A percentile compares a stretch with the other conserved stretches of the same genome.
Conservation (phyloP, 163 green algal species). For the Chlamydomonas reinhardtii region DNA sequence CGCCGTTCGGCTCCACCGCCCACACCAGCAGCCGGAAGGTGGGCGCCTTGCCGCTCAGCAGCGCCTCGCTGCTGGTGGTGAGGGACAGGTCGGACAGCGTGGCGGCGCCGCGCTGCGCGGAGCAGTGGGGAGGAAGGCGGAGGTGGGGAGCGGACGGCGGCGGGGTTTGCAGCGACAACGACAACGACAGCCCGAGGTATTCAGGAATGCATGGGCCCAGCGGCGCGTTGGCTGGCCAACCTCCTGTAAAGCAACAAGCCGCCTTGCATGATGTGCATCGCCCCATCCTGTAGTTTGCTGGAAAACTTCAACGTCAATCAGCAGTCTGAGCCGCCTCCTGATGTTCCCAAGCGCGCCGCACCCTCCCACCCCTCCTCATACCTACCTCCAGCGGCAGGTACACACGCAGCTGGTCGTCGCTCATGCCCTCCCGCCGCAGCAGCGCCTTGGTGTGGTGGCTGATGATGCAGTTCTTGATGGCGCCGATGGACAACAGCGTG, state of each 20-base stretch:
- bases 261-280: too few species aligned
- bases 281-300: too few species aligned
- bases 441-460: slow-evolving; percentile 69
- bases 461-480: slow-evolving; percentile 69
- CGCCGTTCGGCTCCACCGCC: slow-evolving; percentile 63
- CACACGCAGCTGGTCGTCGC: slow-evolving; percentile 57
- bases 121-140: background rate
- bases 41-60: slow-evolving; percentile 74
- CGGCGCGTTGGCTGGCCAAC: too few species aligned
- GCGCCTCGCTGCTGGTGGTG: slow-evolving; percentile 73
- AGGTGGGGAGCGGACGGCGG: too few species aligned
- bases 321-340: too few species aligned
- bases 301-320: too few species aligned
- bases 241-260: too few species aligned
- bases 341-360: too few species aligned
- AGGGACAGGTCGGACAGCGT: slow-evolving; percentile 68
- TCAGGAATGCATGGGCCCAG: too few species aligned
- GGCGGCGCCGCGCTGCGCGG: slow-evolving; percentile 60
- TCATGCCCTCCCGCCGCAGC: slow-evolving; percentile 63
- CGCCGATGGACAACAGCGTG: slow-evolving; percentile 60
- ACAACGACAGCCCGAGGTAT: too few species aligned
- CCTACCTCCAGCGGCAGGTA: slow-evolving; percentile 62
- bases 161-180: too few species aligned
- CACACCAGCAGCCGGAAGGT: slow-evolving; percentile 76
- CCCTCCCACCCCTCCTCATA: too few species aligned